A percentile compares a stretch with the other conserved stretches of the same genome.
Evolutionary conservation across 768 basidiomycete species (phyloP).

Genomic region (Gymnopilus junonius): DNA sequence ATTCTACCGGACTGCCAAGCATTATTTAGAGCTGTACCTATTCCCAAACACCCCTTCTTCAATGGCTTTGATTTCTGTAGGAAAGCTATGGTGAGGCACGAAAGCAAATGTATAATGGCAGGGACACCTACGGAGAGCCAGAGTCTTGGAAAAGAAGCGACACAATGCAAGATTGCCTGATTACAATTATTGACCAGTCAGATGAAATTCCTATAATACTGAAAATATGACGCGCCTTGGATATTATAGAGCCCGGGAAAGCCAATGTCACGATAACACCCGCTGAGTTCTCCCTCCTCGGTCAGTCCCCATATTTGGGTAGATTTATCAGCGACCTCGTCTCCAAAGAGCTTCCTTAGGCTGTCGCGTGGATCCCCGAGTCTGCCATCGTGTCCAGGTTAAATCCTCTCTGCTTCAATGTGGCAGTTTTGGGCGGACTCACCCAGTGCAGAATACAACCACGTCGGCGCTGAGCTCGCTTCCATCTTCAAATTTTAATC

Average conservation of each 20-base stretch:
- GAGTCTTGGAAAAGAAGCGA: conserved; percentile 64
- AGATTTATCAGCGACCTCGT: conserved; percentile 47
- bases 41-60: conserved; percentile 36
- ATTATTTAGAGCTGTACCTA: neutral
- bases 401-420: neutral
- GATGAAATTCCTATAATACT: neutral
- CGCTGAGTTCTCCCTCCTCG: conserved; percentile 65
- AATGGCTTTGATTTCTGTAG: conserved; percentile 62
- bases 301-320: conserved; percentile 69
- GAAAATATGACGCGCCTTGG: conserved; percentile 46
- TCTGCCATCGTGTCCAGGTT: neutral
- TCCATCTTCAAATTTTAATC: conserved; percentile 54
- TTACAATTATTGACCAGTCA: neutral
- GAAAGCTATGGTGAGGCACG: neutral
- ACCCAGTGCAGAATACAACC: conserved; percentile 66
- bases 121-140: conserved; percentile 62
- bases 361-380: conserved; percentile 42
- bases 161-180: conserved; percentile 55
- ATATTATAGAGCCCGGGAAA: conserved; percentile 60
- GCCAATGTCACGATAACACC: conserved; percentile 55
- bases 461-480: conserved; percentile 54
- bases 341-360: conserved; percentile 49
- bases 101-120: neutral
- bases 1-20: neutral
- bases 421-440: neutral